Evolutionary conservation across 2,329 filamentous ascomycete genomes (phyloP).

Genomic region (Dactylella cylindrospora): DNA sequence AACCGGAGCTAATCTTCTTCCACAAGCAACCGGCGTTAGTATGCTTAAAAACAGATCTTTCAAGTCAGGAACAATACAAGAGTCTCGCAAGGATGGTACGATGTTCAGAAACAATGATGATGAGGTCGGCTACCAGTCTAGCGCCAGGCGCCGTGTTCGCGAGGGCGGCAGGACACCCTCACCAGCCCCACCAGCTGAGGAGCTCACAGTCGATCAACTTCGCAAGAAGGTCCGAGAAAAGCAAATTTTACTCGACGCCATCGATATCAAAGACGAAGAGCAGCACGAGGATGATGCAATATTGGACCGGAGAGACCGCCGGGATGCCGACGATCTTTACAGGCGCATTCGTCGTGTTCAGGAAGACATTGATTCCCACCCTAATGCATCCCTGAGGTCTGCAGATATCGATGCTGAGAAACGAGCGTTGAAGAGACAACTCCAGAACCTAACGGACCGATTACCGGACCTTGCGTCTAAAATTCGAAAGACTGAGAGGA

Average conservation of each 20-base stretch:
- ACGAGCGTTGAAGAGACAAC: constrained; percentile 79
- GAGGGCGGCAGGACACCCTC: constrained; percentile 70
- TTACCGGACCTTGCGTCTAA: constrained; percentile 89
- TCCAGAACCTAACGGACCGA: constrained; percentile 84
- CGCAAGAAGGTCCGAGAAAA: constrained; percentile 92
- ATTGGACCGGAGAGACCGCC: constrained; percentile 83
- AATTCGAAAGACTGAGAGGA: constrained; percentile 84
- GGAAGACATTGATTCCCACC: constrained; percentile 90
- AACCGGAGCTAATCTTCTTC: constrained; percentile 83
- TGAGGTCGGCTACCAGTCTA: constrained; percentile 87
- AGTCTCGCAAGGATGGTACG: constrained; percentile 83
- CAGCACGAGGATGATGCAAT: constrained; percentile 86
- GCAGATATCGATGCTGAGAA: constrained; percentile 86
- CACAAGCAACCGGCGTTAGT: constrained; percentile 96
- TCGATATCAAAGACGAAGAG: constrained; percentile 93
- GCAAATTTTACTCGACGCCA: constrained; percentile 88
- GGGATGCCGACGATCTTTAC: constrained; percentile 91
- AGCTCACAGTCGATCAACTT: constrained; percentile 81
- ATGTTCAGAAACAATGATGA: constrained; percentile 97
- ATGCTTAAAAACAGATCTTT: constrained; percentile 97
- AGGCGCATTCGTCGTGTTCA: constrained; percentile 87
- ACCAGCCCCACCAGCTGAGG: constrained; percentile 77
- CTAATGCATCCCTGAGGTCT: constrained; percentile 69
- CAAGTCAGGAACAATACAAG: constrained; percentile 57
- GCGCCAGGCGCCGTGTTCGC: constrained; percentile 81